Evolutionary conservation across 768 basidiomycete species (phyloP).

Genomic region (Pisolithus sp.): DNA sequence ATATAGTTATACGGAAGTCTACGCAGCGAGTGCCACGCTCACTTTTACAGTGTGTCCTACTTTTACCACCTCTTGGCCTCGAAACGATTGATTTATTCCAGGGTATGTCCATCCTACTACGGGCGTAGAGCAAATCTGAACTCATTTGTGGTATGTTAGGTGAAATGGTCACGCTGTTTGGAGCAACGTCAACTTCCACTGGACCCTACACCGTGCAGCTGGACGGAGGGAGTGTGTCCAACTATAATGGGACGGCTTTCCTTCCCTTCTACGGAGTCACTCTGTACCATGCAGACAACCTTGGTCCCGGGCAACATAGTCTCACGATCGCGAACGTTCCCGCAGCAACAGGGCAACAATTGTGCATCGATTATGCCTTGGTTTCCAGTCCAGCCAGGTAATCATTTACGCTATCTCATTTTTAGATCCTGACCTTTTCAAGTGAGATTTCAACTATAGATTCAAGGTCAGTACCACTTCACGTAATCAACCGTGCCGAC

Average conservation of each 20-base stretch:
- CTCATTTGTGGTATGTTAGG: slow-evolving; percentile 21
- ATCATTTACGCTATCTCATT: neutral
- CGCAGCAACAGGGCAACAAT: slow-evolving; percentile 8
- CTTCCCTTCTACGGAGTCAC: slow-evolving; percentile 21
- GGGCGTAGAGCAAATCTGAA: neutral
- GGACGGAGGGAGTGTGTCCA: slow-evolving; percentile 20
- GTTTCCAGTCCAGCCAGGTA: slow-evolving; percentile 18
- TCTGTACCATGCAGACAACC: slow-evolving; percentile 31
- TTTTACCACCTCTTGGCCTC: neutral
- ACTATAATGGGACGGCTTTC: slow-evolving; percentile 8
- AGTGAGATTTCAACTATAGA: neutral
- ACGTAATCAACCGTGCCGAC: neutral
- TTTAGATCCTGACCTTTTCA: neutral
- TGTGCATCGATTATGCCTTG: slow-evolving; percentile 31
- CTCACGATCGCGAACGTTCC: slow-evolving; percentile 31
- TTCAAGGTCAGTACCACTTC: neutral
- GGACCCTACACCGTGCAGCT: slow-evolving; percentile 32
- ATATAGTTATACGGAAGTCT: slow-evolving; percentile 29
- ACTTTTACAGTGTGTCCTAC: slow-evolving; percentile 33
- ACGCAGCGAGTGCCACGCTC: slow-evolving; percentile 28
- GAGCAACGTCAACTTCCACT: slow-evolving; percentile 32
- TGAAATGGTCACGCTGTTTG: slow-evolving; percentile 40
- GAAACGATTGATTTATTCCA: slow-evolving; percentile 10
- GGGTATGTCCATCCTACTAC: slow-evolving; percentile 13
- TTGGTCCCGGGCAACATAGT: slow-evolving; percentile 33